Conservation (phyloP, 768 basidiomycete genomes). For the Boletus vermiculosoides region DNA sequence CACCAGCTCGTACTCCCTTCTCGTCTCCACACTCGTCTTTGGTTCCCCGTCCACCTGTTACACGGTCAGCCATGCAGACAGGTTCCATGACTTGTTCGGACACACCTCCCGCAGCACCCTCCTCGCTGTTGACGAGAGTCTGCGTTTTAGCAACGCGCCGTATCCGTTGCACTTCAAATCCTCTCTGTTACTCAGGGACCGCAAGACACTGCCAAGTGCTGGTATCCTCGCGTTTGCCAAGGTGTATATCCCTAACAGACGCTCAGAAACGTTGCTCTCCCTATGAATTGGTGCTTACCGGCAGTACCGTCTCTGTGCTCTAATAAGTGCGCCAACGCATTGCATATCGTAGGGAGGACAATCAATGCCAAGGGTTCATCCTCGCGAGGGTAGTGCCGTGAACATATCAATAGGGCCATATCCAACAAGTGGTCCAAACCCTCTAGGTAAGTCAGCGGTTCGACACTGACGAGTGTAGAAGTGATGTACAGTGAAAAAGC, state of each 20-base stretch:
- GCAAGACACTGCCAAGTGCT: slow-evolving; percentile 42
- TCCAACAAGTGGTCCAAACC: slow-evolving; percentile 47
- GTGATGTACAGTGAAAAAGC: slow-evolving; percentile 47
- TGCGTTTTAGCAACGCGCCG: slow-evolving; percentile 29
- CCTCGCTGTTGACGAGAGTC: slow-evolving; percentile 28
- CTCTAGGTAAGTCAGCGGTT: slow-evolving; percentile 45
- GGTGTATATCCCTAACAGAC: slow-evolving; percentile 10
- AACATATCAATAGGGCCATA: slow-evolving; percentile 45
- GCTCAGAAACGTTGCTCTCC: not conserved
- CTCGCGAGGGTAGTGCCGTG: slow-evolving; percentile 43
- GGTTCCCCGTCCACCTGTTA: slow-evolving; percentile 1
- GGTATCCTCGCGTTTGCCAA: slow-evolving; percentile 45
- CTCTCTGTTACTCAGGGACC: slow-evolving; percentile 24
- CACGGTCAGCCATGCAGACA: not conserved
- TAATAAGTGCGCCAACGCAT: slow-evolving; percentile 44
- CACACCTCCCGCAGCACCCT: slow-evolving; percentile 32
- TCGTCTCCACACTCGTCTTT: too few relatives aligned
- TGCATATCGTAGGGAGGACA: slow-evolving; percentile 48
- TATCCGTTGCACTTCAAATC: slow-evolving; percentile 23
- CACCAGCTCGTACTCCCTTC: slow-evolving; percentile 17
- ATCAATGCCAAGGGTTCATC: slow-evolving; percentile 53
- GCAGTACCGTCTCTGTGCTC: slow-evolving; percentile 21
- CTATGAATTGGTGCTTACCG: slow-evolving; percentile 25
- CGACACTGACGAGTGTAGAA: slow-evolving; percentile 25
- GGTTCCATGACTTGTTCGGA: not conserved